Percentiles rank a stretch among this genome's conserved stretches.
These are phyloP conservation scores for Ajuga reptans DNA, from an alignment of 305 asterid genomes.

Conservation along the genomic window DNA sequence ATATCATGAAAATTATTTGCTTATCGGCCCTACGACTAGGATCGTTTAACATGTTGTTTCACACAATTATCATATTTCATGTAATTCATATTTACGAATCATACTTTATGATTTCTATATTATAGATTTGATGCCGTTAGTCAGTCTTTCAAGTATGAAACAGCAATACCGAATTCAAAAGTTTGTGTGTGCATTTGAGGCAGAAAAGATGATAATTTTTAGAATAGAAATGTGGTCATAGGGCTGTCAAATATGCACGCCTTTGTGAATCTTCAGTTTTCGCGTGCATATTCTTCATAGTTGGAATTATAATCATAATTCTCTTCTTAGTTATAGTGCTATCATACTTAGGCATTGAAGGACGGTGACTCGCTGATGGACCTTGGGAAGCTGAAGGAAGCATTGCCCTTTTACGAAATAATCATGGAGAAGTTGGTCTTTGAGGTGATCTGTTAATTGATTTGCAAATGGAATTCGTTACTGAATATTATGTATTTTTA, in stretches of 20 bases:
- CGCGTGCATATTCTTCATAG: constrained; percentile 5
- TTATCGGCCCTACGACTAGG: not conserved
- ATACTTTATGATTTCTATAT: not conserved
- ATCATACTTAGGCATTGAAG: constrained; percentile 59
- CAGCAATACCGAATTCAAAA: not conserved
- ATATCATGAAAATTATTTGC: not conserved
- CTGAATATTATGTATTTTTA: not conserved
- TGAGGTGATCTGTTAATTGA: constrained; percentile 39
- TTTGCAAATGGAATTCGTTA: not conserved
- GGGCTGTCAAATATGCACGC: not conserved
- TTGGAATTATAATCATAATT: constrained; percentile 33
- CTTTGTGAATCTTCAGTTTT: not conserved
- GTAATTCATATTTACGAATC: not conserved
- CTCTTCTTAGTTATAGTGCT: constrained; percentile 64
- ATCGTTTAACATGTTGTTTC: not conserved
- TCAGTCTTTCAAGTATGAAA: not conserved
- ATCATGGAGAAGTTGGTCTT: constrained; percentile 68
- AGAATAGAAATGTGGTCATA: no score
- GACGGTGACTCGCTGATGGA: constrained; percentile 84
- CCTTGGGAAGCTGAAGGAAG: constrained; percentile 67
- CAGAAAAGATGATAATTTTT: no score
- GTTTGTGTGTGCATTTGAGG: not conserved
- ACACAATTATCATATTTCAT: not conserved
- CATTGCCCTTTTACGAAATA: constrained; percentile 57
- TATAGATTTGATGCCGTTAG: not conserved